Evolutionary conservation across 805 yeast genomes (phyloP).

Genomic region (Saturnispora diversa): DNA sequence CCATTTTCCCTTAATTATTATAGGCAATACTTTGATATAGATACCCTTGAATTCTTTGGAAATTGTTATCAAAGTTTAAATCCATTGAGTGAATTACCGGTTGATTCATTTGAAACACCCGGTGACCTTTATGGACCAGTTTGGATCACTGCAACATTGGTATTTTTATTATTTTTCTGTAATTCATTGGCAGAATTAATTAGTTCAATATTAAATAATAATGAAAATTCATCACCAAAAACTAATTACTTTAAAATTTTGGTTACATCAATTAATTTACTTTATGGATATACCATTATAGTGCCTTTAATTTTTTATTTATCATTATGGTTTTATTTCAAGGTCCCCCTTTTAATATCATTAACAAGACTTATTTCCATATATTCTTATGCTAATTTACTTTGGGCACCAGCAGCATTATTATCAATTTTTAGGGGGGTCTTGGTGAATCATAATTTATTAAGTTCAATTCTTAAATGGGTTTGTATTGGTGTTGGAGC

Average conservation of each 20-base stretch:
- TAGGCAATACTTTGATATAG: conserved; percentile 60
- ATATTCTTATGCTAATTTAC: conserved; percentile 76
- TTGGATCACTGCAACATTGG: conserved; percentile 83
- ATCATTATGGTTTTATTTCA: conserved; percentile 43
- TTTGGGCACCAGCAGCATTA: conserved; percentile 80
- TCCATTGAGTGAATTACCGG: conserved; percentile 35
- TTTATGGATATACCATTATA: conserved; percentile 68
- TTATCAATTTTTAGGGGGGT: conserved; percentile 51
- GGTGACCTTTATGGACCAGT: conserved; percentile 82
- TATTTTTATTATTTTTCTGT: conserved; percentile 66
- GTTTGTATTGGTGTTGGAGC: conserved; percentile 52
- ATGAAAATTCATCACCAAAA: conserved; percentile 30
- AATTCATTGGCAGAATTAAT: conserved; percentile 61
- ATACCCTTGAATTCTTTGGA: conserved; percentile 49
- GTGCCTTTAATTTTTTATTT: conserved; percentile 54
- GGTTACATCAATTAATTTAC: conserved; percentile 57
- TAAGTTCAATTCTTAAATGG: conserved; percentile 54
- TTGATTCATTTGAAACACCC: conserved; percentile 32
- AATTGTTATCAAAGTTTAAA: conserved; percentile 52
- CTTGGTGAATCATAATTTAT: conserved; percentile 36
- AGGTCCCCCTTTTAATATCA: conserved; percentile 39
- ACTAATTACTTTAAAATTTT: conserved; percentile 53
- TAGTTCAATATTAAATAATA: conserved; percentile 40
- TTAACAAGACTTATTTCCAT: conserved; percentile 59
- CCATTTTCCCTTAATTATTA: conserved; percentile 52